Percentiles rank a stretch among this genome's conserved stretches.
These are phyloP conservation scores for grape (Vitis vinifera) DNA, from an alignment of 164 flowering plant genomes.

Conservation along the genomic window DNA sequence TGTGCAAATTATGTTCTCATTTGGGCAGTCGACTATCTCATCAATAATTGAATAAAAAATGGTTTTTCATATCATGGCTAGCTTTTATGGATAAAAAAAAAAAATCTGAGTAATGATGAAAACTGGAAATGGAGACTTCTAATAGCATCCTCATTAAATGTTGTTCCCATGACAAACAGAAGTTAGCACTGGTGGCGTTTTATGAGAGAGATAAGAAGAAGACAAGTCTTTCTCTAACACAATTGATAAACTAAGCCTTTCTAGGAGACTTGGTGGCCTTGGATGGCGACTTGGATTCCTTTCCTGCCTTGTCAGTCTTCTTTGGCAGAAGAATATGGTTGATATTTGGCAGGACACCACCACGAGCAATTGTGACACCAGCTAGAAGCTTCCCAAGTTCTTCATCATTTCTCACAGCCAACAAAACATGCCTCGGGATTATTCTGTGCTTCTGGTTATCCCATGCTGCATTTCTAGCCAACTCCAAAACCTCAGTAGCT, in stretches of 20 bases:
- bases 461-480: constrained; percentile 78
- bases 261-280: constrained; percentile 57
- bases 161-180: no score
- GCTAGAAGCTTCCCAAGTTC: constrained; percentile 69
- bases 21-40: no score
- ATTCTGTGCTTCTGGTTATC: constrained; percentile 79
- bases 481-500: constrained; percentile 76
- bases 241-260: constrained; percentile 28
- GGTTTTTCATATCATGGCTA: no score
- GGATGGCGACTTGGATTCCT: constrained; percentile 48
- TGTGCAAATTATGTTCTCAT: no score
- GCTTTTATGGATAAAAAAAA: no score
- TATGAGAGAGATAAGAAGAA: not conserved
- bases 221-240: not conserved
- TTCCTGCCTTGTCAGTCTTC: constrained; percentile 48
- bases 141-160: no score
- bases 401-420: constrained; percentile 78
- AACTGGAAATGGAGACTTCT: no score
- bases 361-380: constrained; percentile 69
- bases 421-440: constrained; percentile 60
- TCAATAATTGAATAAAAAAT: no score
- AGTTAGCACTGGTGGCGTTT: no score
- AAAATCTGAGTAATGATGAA: no score
- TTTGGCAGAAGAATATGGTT: constrained; percentile 70
- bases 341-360: constrained; percentile 74